phyloP scores from a whole-genome alignment of 805 yeast genomes.

The Candida chilensis region DNA sequence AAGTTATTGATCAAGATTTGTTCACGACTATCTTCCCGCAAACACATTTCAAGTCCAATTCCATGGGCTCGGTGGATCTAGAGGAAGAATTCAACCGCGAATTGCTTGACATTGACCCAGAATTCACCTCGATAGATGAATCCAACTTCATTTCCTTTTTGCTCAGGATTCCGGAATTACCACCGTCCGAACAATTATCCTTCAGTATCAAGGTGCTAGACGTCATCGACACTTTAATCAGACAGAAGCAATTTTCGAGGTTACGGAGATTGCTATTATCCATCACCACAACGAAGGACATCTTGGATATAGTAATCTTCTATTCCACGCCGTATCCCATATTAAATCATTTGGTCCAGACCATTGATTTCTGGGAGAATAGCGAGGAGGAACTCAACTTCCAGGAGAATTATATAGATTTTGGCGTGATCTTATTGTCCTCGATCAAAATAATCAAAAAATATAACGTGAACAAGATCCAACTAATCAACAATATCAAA shows the following conservation, averaged over 20 bases:
- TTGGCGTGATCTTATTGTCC: background rate
- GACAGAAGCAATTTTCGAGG: background rate
- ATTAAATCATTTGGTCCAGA: background rate
- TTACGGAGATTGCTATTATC: background rate
- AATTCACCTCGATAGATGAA: background rate
- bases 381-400: background rate
- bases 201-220: background rate
- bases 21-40: too few species aligned
- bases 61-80: too few species aligned
- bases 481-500: background rate
- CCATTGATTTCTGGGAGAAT: slow-evolving; percentile 1
- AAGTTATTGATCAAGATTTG: too few species aligned
- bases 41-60: too few species aligned
- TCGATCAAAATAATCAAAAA: background rate
- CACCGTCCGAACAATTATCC: background rate
- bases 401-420: background rate
- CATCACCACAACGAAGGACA: background rate
- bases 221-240: background rate
- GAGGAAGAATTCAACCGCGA: too few species aligned
- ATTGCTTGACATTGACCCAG: too few species aligned
- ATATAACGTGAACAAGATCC: background rate
- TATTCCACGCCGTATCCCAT: background rate
- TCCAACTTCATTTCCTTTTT: background rate
- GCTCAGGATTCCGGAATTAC: background rate
- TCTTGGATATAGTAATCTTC: background rate